Percentiles rank a stretch among this genome's conserved stretches.
phyloP scores from a whole-genome alignment of 768 basidiomycete species.

The Russula lepida region DNA sequence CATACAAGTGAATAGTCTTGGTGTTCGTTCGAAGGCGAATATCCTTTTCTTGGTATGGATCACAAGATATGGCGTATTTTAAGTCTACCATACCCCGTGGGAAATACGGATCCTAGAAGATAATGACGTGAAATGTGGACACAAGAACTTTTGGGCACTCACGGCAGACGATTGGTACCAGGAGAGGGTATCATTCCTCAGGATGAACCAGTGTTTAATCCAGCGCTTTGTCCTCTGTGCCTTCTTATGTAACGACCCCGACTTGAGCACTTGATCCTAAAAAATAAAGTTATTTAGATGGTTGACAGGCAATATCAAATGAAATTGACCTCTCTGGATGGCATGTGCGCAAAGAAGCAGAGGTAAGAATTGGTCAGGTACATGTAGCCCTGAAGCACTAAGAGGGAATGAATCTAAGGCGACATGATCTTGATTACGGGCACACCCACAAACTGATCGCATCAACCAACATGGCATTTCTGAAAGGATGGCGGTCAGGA shows the following conservation, averaged over 20 bases:
- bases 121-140: conserved; percentile 2
- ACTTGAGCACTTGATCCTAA: conserved; percentile 89
- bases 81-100: conserved; percentile 94
- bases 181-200: conserved; percentile 91
- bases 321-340: conserved; percentile 64
- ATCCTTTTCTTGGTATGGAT: conserved; percentile 65
- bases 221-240: conserved; percentile 84
- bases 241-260: conserved; percentile 82
- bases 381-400: conserved; percentile 95
- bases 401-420: conserved; percentile 8
- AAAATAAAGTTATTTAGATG: conserved; percentile 7
- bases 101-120: conserved; percentile 86
- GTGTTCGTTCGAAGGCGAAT: conserved; percentile 81
- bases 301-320: not conserved
- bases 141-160: conserved; percentile 23
- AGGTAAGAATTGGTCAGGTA: conserved; percentile 89
- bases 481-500: conserved; percentile 24
- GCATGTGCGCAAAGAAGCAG: conserved; percentile 97
- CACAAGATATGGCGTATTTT: conserved; percentile 87
- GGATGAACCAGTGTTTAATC: conserved; percentile 93
- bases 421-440: not conserved
- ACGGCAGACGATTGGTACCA: conserved; percentile 96
- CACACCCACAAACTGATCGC: conserved; percentile 72
- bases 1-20: conserved; percentile 59
- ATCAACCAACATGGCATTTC: conserved; percentile 95